These are phyloP conservation scores for Trametes hirsuta DNA, from an alignment of 1,284 basidiomycete genomes.

Conservation along the genomic window DNA sequence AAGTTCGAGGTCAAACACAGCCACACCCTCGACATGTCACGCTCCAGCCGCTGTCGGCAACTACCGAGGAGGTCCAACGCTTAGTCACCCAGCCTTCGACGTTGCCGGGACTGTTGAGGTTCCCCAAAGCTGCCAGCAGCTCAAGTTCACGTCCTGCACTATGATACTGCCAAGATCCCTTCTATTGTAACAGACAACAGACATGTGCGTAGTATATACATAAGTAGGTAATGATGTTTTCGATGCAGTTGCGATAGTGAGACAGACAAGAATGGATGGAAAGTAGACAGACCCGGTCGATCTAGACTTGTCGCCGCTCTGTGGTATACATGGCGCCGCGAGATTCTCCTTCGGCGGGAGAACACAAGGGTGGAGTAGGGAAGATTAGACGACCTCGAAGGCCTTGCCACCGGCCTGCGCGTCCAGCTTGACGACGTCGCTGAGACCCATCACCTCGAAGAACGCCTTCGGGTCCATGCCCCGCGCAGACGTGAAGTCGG, in stretches of 20 bases:
- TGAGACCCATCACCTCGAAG: conserved; percentile 75
- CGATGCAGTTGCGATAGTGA: background rate
- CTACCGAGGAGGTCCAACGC: no score
- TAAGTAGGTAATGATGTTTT: conserved; percentile 4
- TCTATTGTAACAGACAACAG: conserved; percentile 2
- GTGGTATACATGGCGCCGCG: background rate
- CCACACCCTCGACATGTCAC: no score
- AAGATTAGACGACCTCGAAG: conserved; percentile 49
- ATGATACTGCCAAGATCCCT: background rate
- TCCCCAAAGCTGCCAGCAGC: no score
- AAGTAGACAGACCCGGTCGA: background rate
- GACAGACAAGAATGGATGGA: background rate
- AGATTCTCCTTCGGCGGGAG: background rate
- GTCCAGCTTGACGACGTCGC: conserved; percentile 61
- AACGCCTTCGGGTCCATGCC: conserved; percentile 80
- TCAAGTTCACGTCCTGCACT: background rate
- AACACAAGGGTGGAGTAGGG: background rate
- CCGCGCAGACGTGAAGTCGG: conserved; percentile 66
- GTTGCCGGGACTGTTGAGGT: no score
- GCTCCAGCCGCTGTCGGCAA: no score
- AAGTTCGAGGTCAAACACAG: no score
- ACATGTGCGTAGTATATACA: background rate
- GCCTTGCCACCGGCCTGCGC: conserved; percentile 61
- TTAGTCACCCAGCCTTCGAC: no score
- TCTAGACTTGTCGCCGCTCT: background rate